phyloP scores from a whole-genome alignment of 441 rosid genomes.

The Populus hybrid region DNA sequence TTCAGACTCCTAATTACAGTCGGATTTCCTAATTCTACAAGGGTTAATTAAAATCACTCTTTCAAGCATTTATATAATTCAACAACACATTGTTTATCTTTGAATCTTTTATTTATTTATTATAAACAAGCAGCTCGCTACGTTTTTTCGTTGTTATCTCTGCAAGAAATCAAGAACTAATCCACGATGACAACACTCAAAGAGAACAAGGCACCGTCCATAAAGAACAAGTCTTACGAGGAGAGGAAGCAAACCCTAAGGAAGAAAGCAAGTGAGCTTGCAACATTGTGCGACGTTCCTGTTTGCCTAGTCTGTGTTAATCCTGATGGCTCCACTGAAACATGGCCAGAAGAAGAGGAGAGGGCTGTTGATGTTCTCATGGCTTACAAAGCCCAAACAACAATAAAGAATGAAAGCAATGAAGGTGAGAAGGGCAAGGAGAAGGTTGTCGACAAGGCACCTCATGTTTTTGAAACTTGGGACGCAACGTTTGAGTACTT shows the following conservation, averaged over 20 bases:
- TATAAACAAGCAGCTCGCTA: neutral
- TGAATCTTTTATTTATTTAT: neutral
- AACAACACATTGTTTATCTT: neutral
- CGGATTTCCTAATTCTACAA: neutral
- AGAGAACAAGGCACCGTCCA: neutral
- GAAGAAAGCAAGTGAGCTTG: slow-evolving; percentile 9
- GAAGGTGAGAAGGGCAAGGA: neutral
- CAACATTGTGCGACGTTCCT: neutral
- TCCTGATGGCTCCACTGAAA: neutral
- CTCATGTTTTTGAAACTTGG: slow-evolving; percentile 1
- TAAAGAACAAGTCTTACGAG: neutral
- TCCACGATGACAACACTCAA: neutral
- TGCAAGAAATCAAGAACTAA: neutral
- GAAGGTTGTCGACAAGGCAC: neutral
- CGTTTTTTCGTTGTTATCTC: neutral
- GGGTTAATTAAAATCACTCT: neutral
- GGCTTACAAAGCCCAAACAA: neutral
- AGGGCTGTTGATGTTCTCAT: neutral
- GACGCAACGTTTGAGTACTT: neutral
- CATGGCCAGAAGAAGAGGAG: neutral
- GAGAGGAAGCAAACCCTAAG: neutral
- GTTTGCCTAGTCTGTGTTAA: neutral
- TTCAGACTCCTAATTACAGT: neutral
- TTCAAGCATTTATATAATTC: neutral
- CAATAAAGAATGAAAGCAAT: neutral